Percentiles rank a stretch among this genome's conserved stretches.
Evolutionary conservation across 2,329 filamentous ascomycete species (phyloP).

Genomic region (Dactylella cylindrospora): DNA sequence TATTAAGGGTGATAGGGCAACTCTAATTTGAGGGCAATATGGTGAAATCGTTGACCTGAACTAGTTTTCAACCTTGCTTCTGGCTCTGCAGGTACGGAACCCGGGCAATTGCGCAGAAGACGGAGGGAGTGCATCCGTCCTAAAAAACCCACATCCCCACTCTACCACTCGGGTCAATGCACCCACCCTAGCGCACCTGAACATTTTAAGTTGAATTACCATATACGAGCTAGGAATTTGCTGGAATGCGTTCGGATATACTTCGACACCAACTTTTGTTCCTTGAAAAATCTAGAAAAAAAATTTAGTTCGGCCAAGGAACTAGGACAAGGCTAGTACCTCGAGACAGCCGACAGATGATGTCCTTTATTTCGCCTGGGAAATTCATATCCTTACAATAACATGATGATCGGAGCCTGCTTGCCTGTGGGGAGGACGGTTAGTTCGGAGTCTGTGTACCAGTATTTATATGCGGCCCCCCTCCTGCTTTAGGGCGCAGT

Average conservation of each 20-base stretch:
- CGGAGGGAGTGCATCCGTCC: constrained; percentile 42
- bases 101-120: constrained; percentile 21
- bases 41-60: constrained; percentile 21
- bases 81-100: constrained; percentile 32
- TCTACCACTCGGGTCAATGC: constrained; percentile 35
- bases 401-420: constrained; percentile 20
- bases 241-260: constrained; percentile 13
- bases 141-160: constrained; percentile 10
- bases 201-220: constrained; percentile 1
- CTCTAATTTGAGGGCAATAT: no score
- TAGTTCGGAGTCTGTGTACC: background rate
- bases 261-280: background rate
- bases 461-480: constrained; percentile 34
- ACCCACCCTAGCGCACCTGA: constrained; percentile 8
- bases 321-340: constrained; percentile 11
- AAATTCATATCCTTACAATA: constrained; percentile 18
- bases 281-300: no score
- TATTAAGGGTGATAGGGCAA: constrained; percentile 39
- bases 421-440: background rate
- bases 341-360: constrained; percentile 22
- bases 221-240: background rate
- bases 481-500: constrained; percentile 4
- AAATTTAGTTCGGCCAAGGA: constrained; percentile 22
- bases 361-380: constrained; percentile 25
- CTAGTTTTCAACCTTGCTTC: constrained; percentile 11